Conservation (phyloP, 2,329 filamentous ascomycete species). For the Colletotrichum lini region DNA sequence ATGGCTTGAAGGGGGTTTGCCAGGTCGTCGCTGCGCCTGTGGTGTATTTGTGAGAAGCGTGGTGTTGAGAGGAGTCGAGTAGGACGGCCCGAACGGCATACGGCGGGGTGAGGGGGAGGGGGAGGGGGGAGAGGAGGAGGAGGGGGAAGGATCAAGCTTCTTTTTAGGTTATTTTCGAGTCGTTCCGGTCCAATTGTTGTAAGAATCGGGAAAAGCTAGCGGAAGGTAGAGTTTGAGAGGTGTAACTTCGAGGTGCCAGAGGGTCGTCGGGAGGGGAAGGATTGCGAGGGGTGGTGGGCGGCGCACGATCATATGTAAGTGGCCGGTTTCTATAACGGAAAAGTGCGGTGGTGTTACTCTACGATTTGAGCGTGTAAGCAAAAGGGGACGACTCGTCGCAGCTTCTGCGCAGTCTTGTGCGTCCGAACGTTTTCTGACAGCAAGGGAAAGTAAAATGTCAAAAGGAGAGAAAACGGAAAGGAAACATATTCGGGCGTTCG, state of each 20-base stretch:
- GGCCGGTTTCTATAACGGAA: slow-evolving; percentile 4
- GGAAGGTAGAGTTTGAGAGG: slow-evolving; percentile 32
- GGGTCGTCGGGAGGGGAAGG: slow-evolving; percentile 24
- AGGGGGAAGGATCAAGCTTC: slow-evolving; percentile 21
- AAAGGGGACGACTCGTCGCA: background rate
- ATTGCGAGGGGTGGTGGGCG: slow-evolving; percentile 31
- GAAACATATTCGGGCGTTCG: background rate
- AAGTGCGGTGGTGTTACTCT: slow-evolving; percentile 9
- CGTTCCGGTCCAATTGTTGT: slow-evolving; percentile 2
- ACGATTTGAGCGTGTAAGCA: slow-evolving; percentile 6
- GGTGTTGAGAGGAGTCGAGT: background rate
- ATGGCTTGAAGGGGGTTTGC: slow-evolving; percentile 30
- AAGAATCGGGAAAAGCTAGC: slow-evolving; percentile 21
- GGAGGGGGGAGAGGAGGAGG: background rate
- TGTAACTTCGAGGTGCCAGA: slow-evolving; percentile 30
- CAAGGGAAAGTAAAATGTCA: slow-evolving; percentile 14
- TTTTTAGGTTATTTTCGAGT: slow-evolving; percentile 17
- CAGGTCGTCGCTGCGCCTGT: background rate
- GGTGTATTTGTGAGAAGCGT: background rate
- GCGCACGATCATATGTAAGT: slow-evolving; percentile 28
- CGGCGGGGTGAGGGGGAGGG: background rate
- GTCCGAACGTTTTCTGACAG: slow-evolving; percentile 3
- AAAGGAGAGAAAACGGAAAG: background rate
- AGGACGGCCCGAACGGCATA: background rate
- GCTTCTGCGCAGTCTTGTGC: background rate